Evolutionary conservation across 2,329 filamentous ascomycete genomes (phyloP).

Genomic region (Arthrobotrys iridis): DNA sequence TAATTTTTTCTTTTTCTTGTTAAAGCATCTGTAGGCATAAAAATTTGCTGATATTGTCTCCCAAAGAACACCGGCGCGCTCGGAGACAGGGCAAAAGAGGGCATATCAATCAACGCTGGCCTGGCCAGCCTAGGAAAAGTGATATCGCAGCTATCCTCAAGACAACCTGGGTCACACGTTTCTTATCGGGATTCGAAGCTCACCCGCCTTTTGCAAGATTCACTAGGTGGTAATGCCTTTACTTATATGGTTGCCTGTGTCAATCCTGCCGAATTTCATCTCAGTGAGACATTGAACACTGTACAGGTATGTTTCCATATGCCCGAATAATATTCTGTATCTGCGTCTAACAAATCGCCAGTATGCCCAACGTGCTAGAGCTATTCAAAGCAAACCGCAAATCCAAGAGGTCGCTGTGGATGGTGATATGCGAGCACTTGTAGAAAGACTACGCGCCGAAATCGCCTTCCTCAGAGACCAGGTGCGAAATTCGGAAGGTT

Average conservation of each 20-base stretch:
- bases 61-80: conserved; percentile 84
- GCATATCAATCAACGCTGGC: conserved; percentile 97
- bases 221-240: conserved; percentile 93
- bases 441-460: conserved; percentile 92
- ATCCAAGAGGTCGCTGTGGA: conserved; percentile 92
- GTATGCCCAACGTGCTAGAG: conserved; percentile 93
- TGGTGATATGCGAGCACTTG: conserved; percentile 89
- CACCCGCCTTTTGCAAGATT: conserved; percentile 93
- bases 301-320: conserved; percentile 66
- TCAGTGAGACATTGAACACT: conserved; percentile 97
- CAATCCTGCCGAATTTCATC: conserved; percentile 93
- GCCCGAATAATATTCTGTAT: background rate
- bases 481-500: conserved; percentile 81
- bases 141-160: conserved; percentile 95
- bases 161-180: conserved; percentile 85
- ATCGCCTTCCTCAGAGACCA: conserved; percentile 94
- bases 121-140: conserved; percentile 95
- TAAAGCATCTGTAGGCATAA: background rate
- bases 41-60: background rate
- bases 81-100: conserved; percentile 91
- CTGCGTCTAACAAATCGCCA: conserved; percentile 61
- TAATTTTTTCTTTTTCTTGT: background rate
- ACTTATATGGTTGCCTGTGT: conserved; percentile 99
- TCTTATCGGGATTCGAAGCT: conserved; percentile 98
- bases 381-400: conserved; percentile 95